Evolutionary conservation across 2,329 filamentous ascomycete species (phyloP).

Genomic region (Exophiala mesophila): DNA sequence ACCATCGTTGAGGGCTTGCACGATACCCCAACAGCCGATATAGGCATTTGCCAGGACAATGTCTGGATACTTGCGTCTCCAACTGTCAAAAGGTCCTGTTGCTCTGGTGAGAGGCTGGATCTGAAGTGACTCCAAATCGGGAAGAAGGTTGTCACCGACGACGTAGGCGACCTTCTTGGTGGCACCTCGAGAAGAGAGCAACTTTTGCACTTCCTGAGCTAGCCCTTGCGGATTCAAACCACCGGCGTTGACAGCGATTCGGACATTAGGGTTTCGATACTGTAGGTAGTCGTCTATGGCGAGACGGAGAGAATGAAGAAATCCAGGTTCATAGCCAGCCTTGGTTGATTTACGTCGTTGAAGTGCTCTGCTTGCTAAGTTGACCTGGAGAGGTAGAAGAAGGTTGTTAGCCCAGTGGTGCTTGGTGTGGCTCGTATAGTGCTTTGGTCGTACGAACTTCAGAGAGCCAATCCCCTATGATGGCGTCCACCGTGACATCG

Average conservation of each 20-base stretch:
- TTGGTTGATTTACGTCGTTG: conserved; percentile 9
- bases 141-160: conserved; percentile 16
- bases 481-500: conserved; percentile 5
- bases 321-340: conserved; percentile 7
- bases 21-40: conserved; percentile 44
- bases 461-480: conserved; percentile 35
- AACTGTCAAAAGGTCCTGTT: conserved; percentile 1
- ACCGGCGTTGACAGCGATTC: conserved; percentile 18
- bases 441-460: conserved; percentile 22
- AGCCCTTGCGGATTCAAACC: conserved; percentile 11
- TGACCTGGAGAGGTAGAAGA: conserved; percentile 1
- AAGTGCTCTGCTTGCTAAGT: conserved; percentile 1
- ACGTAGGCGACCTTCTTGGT: conserved; percentile 9
- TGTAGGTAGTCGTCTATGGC: conserved; percentile 3
- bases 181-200: conserved; percentile 1
- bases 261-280: conserved; percentile 2
- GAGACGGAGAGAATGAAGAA: conserved; percentile 3
- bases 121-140: not conserved
- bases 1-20: conserved; percentile 26
- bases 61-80: conserved; percentile 4
- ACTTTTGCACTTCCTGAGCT: conserved; percentile 5
- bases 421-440: too few species aligned
- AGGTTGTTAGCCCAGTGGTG: too few species aligned
- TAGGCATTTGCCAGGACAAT: conserved; percentile 48
- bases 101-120: conserved; percentile 2